phyloP scores from a whole-genome alignment of 2,329 filamentous ascomycete species.

The Chaetomiaceae sp. region DNA sequence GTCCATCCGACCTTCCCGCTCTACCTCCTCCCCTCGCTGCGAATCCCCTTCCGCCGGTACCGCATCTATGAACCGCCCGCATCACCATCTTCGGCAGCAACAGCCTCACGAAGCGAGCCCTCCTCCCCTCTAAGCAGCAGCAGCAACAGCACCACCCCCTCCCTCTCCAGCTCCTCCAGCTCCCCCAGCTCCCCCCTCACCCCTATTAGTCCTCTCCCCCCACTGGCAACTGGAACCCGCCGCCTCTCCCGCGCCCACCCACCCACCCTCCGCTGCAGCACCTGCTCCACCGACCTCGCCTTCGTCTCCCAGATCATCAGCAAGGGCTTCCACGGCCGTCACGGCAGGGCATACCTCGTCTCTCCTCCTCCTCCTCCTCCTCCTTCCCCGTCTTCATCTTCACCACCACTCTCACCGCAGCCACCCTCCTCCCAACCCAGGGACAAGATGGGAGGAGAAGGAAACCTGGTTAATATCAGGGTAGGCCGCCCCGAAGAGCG shows the following conservation, averaged over 20 bases:
- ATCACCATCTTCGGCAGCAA: not conserved
- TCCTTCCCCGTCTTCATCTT: constrained; percentile 7
- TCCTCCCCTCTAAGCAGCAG: too few species aligned
- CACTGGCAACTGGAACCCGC: constrained; percentile 7
- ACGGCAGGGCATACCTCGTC: constrained; percentile 61
- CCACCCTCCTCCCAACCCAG: too few species aligned
- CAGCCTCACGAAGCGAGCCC: not conserved
- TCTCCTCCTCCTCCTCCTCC: constrained; percentile 12
- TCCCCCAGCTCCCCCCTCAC: constrained; percentile 11
- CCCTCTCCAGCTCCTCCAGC: constrained; percentile 24
- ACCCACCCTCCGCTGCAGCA: constrained; percentile 55
- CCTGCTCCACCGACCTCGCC: constrained; percentile 58
- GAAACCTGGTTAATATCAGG: constrained; percentile 49
- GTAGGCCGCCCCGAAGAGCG: constrained; percentile 52
- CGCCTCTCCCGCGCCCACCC: constrained; percentile 43
- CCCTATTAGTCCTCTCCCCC: constrained; percentile 14
- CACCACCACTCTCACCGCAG: too few species aligned
- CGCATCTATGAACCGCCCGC: constrained; percentile 1
- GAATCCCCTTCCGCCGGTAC: constrained; percentile 23
- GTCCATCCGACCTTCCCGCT: constrained; percentile 20
- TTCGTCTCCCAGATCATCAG: constrained; percentile 58
- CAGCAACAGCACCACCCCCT: constrained; percentile 8
- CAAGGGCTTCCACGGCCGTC: constrained; percentile 62
- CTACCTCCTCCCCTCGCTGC: constrained; percentile 29
- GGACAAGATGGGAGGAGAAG: constrained; percentile 22